Evolutionary conservation across 208 protist genomes (phyloP).

Genomic region (Leishmania tarentolae): DNA sequence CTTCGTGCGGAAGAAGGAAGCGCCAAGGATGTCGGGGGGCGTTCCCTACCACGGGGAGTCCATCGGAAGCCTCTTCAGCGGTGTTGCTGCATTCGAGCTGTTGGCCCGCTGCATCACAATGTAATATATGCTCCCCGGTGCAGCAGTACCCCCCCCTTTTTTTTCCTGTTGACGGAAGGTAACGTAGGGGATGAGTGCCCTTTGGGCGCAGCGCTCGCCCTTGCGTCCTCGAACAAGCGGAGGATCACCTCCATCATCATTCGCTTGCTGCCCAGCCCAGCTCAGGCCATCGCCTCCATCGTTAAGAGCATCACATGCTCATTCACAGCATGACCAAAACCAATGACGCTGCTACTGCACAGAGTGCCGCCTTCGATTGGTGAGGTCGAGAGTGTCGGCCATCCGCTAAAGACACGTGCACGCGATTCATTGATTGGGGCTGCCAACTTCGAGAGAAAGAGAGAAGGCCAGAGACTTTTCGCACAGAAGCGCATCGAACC

Average conservation of each 20-base stretch:
- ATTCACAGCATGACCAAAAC: constrained; percentile 23
- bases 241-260: constrained; percentile 32
- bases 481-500: background rate
- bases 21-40: constrained; percentile 27
- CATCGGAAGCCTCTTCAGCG: constrained; percentile 21
- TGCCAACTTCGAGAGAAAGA: background rate
- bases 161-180: constrained; percentile 19
- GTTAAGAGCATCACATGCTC: constrained; percentile 8
- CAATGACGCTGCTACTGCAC: constrained; percentile 13
- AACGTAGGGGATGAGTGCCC: no score
- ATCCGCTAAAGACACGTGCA: background rate
- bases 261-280: constrained; percentile 7
- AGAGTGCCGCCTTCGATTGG: constrained; percentile 3
- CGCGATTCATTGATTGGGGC: background rate
- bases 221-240: constrained; percentile 33
- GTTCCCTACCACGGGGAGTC: constrained; percentile 16
- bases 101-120: constrained; percentile 32
- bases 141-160: constrained; percentile 18
- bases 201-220: no score
- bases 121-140: constrained; percentile 1
- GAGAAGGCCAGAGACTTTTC: background rate
- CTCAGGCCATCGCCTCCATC: constrained; percentile 28
- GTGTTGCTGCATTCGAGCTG: constrained; percentile 22
- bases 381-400: constrained; percentile 16
- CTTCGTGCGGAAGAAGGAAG: constrained; percentile 30